Evolutionary conservation across 1,284 basidiomycete genomes (phyloP), one percentile per base, ranked within the genome.

Genomic region (Hymenochaete sp.): DNA sequence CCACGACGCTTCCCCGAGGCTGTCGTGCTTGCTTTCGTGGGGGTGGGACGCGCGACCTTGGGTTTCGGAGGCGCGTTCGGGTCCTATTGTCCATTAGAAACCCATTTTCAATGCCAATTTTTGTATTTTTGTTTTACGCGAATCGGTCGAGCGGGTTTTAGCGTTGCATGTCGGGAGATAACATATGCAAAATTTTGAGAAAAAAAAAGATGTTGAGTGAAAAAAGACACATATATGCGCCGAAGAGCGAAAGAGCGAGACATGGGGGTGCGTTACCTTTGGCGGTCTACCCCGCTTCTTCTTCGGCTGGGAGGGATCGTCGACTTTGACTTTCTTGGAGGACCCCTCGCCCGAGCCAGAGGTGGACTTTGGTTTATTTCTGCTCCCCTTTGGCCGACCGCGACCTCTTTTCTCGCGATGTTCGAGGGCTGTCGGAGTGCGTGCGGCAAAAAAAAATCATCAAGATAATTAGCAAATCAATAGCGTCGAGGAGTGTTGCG

Each of bases 301-400:
- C 66, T 79, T 79, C 67, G 75, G 75, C 18, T 63, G 65, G 24
- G 61, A 39, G 6, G 62, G 51, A 13, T 66, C 56, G 40, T 62
- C 61, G 19, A 67, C 55, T 3, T 64, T 56, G 14, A 67, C 54
- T 10, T 69, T 58, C 33, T 65, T 61, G 55, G 66, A 59, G 9
- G 33, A 13, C 46, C 68, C 60, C n/a, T 57, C 58, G 41, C 55
- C 42, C 38, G 51, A 57, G 59, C n/a, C n/a, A n/a, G n/a, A n/a
- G n/a, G n/a, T n/a, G n/a, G 32, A 5, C 21, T 35, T 35, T 8
- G 80, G 83, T 73, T 86, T 87, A 64, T 88, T 88, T 67, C 81
- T 87, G 63, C 79, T 82, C 58, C 84, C 84, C 62, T 80, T 85
- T 50, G 84, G 85, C 52, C 84, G 75, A 43, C 84, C 84, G 40